Evolutionary conservation across 352 stramenopile genomes (phyloP).

Genomic region (Blastocystis sp.): DNA sequence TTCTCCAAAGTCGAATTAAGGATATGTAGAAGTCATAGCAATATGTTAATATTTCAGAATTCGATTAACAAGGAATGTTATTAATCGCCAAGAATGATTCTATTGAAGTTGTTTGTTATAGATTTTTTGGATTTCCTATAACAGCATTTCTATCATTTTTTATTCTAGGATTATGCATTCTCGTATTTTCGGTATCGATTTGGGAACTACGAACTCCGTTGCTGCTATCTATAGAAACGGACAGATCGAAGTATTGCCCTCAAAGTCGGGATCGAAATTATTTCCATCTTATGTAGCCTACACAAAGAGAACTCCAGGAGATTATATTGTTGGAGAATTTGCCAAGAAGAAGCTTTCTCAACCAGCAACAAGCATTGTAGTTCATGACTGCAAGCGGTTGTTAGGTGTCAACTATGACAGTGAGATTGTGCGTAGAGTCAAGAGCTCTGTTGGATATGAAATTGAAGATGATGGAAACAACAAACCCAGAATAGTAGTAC

Average conservation of each 20-base stretch:
- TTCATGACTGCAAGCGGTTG: slow-evolving; percentile 15
- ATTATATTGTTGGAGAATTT: not conserved
- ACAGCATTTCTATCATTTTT: not conserved
- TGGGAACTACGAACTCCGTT: slow-evolving; percentile 54
- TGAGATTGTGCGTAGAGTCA: not conserved
- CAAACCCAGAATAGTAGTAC: not conserved
- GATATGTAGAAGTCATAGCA: no score
- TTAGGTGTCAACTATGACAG: not conserved
- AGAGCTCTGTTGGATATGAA: not conserved
- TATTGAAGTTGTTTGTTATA: not conserved
- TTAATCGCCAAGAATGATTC: not conserved
- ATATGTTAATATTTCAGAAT: no score
- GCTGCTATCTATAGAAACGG: not conserved
- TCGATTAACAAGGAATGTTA: no score
- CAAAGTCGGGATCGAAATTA: not conserved
- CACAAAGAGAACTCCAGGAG: not conserved
- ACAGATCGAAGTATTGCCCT: not conserved
- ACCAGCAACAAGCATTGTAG: not conserved
- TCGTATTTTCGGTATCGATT: slow-evolving; percentile 36
- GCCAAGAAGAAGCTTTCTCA: not conserved
- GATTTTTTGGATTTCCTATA: not conserved
- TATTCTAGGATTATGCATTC: not conserved
- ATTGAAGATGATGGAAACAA: slow-evolving; percentile 24
- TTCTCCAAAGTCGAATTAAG: no score
- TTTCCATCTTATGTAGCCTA: slow-evolving; percentile 28